Base-by-base conservation (phyloP, 305 asterid genomes). In the Fraxinus xanthoxyloides region DNA sequence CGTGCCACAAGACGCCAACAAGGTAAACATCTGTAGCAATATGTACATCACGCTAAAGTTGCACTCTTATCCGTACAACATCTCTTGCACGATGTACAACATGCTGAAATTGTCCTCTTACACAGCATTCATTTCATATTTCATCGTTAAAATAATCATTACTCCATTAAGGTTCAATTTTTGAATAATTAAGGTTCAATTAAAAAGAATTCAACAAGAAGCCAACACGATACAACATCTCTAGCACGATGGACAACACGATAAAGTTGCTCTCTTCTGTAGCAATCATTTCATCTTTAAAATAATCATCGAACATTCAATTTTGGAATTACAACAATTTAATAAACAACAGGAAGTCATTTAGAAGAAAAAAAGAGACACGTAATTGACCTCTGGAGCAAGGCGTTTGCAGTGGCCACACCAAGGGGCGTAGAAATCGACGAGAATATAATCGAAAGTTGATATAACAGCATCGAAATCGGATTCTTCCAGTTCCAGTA, bases 401-500 rank as follows among this genome's bases (percentile, higher is more conserved):
- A 95, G 97, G 76, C 93, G 95, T 92, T 89, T 94, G 95, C 98
- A 95, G 91, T 92, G 97, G 63, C 96, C 94, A 80, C 99, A 95
- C 99, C 99, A 92, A 43, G 96, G 91, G 80, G 98, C 99, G 75
- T 94, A 92, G 82, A 95, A 95, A 84, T 95, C 97, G 79, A 95
- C 94, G 80, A 95, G 90, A 26, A 95, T 76, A 72, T 93, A 90
- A 90, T 95, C 96, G 70, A 94, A 94, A 12, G 80, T 87, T 15
- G 98, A 91, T 78, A 95, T 93, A 7, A 95, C 97, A 2, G 94
- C 85, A 26, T 93, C 97, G 38, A 95, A 91, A 82, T 93, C 92
- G 75, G 97, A 92, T 23, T 90, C 95, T 65, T 89, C 86, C 65
- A 94, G 97, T 81, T 92, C 91, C 87, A 95, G 81, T 72, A 94